Conservation (phyloP, 202 grass and related monocot genomes). For the Digitaria exilis region DNA sequence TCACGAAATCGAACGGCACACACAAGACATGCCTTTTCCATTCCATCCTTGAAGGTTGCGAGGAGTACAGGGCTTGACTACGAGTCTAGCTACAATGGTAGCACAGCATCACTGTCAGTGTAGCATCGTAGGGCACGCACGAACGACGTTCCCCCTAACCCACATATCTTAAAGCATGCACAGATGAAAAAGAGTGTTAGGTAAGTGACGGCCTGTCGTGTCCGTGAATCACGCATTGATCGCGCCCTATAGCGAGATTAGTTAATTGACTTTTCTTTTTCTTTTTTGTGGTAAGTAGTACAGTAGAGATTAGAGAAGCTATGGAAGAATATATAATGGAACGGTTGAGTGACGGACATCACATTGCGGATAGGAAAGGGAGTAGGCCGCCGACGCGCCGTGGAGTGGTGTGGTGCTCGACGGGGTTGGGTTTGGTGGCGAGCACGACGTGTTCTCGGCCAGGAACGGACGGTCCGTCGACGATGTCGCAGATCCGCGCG, state of each 20-base stretch:
- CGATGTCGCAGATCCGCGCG: too few species aligned
- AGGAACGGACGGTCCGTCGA: too few species aligned
- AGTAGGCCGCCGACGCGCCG: neutral
- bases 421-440: neutral
- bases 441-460: neutral
- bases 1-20: neutral
- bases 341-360: too few species aligned
- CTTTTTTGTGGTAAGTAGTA: too few species aligned
- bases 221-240: neutral
- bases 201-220: neutral
- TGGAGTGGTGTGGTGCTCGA: neutral
- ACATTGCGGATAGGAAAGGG: too few species aligned
- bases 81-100: too few species aligned
- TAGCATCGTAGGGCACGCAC: too few species aligned
- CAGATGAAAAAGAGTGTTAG: neutral
- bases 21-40: neutral
- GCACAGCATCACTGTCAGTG: neutral
- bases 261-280: slow-evolving; percentile 7
- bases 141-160: neutral
- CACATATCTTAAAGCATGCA: neutral
- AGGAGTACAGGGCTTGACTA: neutral
- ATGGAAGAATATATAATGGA: neutral
- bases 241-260: neutral
- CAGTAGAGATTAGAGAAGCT: too few species aligned
- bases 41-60: neutral